phyloP scores from a whole-genome alignment of 768 basidiomycete species.

The Ramaria rubella region DNA sequence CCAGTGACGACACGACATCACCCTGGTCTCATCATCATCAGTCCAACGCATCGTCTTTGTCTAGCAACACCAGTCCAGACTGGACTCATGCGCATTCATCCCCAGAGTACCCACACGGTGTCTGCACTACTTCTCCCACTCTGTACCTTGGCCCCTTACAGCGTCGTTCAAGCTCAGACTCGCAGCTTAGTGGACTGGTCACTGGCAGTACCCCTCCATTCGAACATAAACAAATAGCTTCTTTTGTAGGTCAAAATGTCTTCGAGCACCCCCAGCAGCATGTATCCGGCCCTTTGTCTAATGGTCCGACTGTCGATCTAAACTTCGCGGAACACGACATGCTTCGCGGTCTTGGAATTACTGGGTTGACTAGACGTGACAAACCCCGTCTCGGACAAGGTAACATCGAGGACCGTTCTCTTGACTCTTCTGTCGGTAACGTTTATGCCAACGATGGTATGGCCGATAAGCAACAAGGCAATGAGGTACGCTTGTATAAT shows the following conservation, averaged over 20 bases:
- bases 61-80: conserved; percentile 48
- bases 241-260: conserved; percentile 39
- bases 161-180: conserved; percentile 1
- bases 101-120: conserved; percentile 36
- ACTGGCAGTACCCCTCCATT: neutral
- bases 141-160: conserved; percentile 35
- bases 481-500: conserved; percentile 15
- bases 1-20: neutral
- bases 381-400: neutral
- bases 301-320: conserved; percentile 29
- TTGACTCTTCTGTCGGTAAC: conserved; percentile 18
- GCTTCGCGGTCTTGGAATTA: conserved; percentile 7
- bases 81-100: conserved; percentile 39
- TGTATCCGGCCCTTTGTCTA: conserved; percentile 31
- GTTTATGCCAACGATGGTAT: conserved; percentile 23
- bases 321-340: conserved; percentile 2
- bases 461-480: conserved; percentile 44
- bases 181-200: conserved; percentile 26
- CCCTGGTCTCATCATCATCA: conserved; percentile 1
- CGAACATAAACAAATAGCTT: conserved; percentile 19
- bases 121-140: conserved; percentile 30
- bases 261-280: conserved; percentile 29
- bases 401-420: conserved; percentile 2
- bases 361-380: conserved; percentile 7
- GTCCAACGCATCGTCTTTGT: neutral